phyloP scores from a whole-genome alignment of 148 eudicot genomes.

The Diospyros kaki region DNA sequence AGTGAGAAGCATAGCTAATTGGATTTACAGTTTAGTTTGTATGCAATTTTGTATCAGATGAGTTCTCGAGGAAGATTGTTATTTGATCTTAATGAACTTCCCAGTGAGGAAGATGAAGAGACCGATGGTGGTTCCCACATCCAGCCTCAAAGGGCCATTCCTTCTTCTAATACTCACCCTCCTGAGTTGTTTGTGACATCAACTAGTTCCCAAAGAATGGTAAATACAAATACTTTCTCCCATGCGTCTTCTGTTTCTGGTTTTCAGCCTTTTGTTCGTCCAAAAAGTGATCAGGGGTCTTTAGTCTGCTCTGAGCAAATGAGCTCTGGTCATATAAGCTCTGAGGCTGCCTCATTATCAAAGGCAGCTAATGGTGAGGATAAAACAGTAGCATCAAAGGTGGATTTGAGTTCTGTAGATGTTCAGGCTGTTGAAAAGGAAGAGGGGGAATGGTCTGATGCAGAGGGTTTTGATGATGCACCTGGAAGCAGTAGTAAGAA shows the following conservation, averaged over 20 bases:
- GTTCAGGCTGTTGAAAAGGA: slow-evolving; percentile 58
- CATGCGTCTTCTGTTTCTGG: slow-evolving; percentile 95
- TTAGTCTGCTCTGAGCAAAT: slow-evolving; percentile 34
- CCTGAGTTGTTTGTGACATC: slow-evolving; percentile 56
- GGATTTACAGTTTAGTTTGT: slow-evolving; percentile 19
- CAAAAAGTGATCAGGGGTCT: slow-evolving; percentile 39
- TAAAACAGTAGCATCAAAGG: slow-evolving; percentile 19
- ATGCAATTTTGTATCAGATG: slow-evolving; percentile 29
- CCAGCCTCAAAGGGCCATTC: slow-evolving; percentile 77
- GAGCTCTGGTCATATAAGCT: slow-evolving; percentile 14
- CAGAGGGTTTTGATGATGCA: slow-evolving; percentile 48
- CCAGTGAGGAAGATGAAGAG: slow-evolving; percentile 71
- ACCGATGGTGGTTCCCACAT: slow-evolving; percentile 42
- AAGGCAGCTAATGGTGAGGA: slow-evolving; percentile 27
- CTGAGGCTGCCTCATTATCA: slow-evolving; percentile 25
- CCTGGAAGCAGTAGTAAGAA: slow-evolving; percentile 23
- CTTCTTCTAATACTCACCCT: slow-evolving; percentile 56
- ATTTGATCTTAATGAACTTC: slow-evolving; percentile 37
- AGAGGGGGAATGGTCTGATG: slow-evolving; percentile 97
- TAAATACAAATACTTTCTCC: slow-evolving; percentile 73
- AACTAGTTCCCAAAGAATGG: slow-evolving; percentile 39
- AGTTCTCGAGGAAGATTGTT: slow-evolving; percentile 51
- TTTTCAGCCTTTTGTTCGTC: slow-evolving; percentile 86
- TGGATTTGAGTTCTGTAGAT: slow-evolving; percentile 24
- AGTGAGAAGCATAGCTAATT: slow-evolving; percentile 17